phyloP scores from a whole-genome alignment of 768 basidiomycete species.

The Lactarius sp. region DNA sequence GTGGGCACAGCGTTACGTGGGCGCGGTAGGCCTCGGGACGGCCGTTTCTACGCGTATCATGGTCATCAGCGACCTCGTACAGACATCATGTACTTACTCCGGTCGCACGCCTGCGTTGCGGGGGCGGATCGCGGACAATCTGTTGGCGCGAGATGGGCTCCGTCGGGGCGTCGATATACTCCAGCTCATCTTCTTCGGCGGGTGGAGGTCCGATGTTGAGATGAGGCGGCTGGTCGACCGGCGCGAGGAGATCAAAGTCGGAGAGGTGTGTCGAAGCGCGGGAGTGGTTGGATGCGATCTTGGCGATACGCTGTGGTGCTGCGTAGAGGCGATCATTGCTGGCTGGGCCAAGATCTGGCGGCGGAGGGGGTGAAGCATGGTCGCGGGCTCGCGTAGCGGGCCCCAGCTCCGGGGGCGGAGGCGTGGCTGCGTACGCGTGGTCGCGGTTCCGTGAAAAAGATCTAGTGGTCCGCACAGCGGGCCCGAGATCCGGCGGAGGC shows the following conservation, averaged over 20 bases:
- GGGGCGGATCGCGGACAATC: slow-evolving; percentile 1
- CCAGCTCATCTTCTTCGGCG: slow-evolving; percentile 22
- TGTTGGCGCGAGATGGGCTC: slow-evolving; percentile 8
- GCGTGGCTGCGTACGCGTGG: neutral
- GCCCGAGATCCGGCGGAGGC: slow-evolving; percentile 12
- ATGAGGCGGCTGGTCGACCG: slow-evolving; percentile 8
- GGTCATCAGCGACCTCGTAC: neutral
- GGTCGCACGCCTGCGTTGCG: slow-evolving; percentile 3
- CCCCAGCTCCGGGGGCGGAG: slow-evolving; percentile 12
- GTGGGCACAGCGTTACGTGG: slow-evolving; percentile 20
- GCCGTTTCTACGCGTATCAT: slow-evolving; percentile 1
- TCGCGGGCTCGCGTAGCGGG: neutral
- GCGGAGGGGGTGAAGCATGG: slow-evolving; percentile 5
- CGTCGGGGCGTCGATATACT: slow-evolving; percentile 14
- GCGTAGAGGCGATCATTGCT: neutral
- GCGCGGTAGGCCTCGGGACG: slow-evolving; percentile 6
- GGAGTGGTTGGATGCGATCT: slow-evolving; percentile 18
- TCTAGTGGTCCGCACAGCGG: neutral
- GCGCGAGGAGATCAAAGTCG: slow-evolving; percentile 25
- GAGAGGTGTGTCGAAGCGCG: slow-evolving; percentile 24
- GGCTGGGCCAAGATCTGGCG: slow-evolving; percentile 2
- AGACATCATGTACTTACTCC: neutral
- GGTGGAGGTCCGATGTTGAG: slow-evolving; percentile 8
- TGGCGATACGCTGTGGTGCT: slow-evolving; percentile 10
- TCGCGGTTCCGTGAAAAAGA: slow-evolving; percentile 8